Percentiles rank a stretch among this genome's conserved stretches.
These are phyloP conservation scores for Fistulifera pelliculosa DNA, from an alignment of 108 stramenopile genomes.

Conservation along the genomic window DNA sequence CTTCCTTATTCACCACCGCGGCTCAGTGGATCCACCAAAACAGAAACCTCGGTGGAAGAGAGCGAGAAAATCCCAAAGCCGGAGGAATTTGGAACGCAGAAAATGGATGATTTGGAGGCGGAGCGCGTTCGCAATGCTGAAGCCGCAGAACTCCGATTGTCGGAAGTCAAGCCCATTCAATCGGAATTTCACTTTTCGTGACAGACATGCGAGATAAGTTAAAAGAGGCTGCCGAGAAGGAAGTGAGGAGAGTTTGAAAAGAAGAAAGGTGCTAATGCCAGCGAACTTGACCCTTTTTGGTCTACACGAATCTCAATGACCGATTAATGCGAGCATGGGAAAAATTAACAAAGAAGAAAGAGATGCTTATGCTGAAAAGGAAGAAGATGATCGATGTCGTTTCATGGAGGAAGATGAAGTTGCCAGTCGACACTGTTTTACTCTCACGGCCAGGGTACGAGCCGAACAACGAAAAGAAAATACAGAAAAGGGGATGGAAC, in stretches of 20 bases:
- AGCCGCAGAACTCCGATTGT: slow-evolving; percentile 19
- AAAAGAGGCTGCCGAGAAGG: slow-evolving; percentile 29
- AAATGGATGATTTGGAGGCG: slow-evolving; percentile 18
- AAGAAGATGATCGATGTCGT: slow-evolving; percentile 69
- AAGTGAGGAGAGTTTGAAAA: slow-evolving; percentile 25
- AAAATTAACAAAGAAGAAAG: slow-evolving; percentile 34
- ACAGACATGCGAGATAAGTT: slow-evolving; percentile 32
- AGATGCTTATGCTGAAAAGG: slow-evolving; percentile 43
- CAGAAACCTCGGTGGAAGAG: too few species aligned
- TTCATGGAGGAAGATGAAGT: slow-evolving; percentile 86
- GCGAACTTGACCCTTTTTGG: slow-evolving; percentile 36
- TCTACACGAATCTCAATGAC: slow-evolving; percentile 62
- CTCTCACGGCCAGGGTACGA: slow-evolving; percentile 56
- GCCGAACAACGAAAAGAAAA: neutral
- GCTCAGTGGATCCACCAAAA: too few species aligned
- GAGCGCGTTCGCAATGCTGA: slow-evolving; percentile 34
- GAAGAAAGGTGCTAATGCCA: slow-evolving; percentile 13
- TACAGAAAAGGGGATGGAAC: too few species aligned
- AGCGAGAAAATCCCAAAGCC: too few species aligned
- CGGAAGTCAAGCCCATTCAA: slow-evolving; percentile 72
- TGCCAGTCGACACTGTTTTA: slow-evolving; percentile 84
- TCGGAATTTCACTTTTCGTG: slow-evolving; percentile 82
- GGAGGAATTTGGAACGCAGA: neutral
- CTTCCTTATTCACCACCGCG: too few species aligned
- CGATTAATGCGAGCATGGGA: slow-evolving; percentile 70